These are phyloP conservation scores for Serpula lacrymans DNA, from an alignment of 768 basidiomycete species.

Conservation along the genomic window DNA sequence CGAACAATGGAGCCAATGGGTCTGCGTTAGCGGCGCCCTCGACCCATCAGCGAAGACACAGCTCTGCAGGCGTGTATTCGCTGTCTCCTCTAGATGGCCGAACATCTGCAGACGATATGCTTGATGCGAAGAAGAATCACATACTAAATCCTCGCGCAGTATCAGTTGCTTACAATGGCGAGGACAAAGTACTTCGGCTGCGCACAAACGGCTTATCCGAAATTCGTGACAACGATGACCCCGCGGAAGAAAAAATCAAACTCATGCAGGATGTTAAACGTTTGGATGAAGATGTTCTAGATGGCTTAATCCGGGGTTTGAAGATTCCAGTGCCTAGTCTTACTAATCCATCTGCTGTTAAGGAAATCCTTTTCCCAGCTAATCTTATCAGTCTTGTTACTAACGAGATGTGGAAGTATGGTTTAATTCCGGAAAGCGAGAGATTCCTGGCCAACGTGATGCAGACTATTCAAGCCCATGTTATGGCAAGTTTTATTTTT, in stretches of 20 bases:
- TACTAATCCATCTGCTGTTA: slow-evolving; percentile 88
- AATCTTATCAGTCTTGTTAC: slow-evolving; percentile 96
- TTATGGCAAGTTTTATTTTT: slow-evolving; percentile 73
- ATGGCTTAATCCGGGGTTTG: slow-evolving; percentile 84
- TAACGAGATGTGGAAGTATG: slow-evolving; percentile 99
- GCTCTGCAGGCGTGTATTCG: slow-evolving; percentile 77
- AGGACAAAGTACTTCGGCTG: slow-evolving; percentile 67
- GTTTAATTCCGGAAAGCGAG: slow-evolving; percentile 94
- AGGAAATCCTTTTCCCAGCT: slow-evolving; percentile 98
- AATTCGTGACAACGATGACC: slow-evolving; percentile 78
- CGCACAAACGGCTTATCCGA: slow-evolving; percentile 65
- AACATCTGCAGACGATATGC: slow-evolving; percentile 77
- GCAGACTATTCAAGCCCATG: slow-evolving; percentile 95
- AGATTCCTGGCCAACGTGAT: slow-evolving; percentile 98
- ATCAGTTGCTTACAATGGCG: slow-evolving; percentile 84
- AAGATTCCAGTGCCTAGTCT: slow-evolving; percentile 91
- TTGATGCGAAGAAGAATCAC: slow-evolving; percentile 68
- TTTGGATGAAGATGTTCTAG: slow-evolving; percentile 90
- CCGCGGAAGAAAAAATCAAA: slow-evolving; percentile 92
- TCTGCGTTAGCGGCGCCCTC: slow-evolving; percentile 34
- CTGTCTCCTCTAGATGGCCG: slow-evolving; percentile 59
- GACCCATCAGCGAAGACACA: slow-evolving; percentile 77
- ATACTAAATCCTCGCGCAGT: slow-evolving; percentile 77
- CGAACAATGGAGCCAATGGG: slow-evolving; percentile 40
- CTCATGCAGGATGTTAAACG: slow-evolving; percentile 88